These are phyloP conservation scores for Nemania sp. DNA, from an alignment of 2,329 filamentous ascomycete genomes.

Conservation along the genomic window DNA sequence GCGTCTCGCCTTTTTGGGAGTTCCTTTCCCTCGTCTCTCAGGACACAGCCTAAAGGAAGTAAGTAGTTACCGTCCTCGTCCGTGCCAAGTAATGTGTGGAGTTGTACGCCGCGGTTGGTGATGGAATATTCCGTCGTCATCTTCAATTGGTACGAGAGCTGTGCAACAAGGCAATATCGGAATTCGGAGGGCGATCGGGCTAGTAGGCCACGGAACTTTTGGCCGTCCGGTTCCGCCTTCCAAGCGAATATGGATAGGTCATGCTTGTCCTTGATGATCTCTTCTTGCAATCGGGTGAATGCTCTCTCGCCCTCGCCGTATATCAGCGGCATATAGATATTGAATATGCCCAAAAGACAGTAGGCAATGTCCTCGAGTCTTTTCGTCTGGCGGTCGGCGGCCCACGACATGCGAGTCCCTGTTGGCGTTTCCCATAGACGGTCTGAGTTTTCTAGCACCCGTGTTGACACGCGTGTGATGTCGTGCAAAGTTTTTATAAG, in stretches of 20 bases:
- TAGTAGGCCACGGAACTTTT: constrained; percentile 27
- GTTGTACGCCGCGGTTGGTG: constrained; percentile 27
- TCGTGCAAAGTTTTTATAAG: constrained; percentile 13
- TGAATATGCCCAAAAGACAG: constrained; percentile 31
- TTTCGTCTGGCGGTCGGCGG: constrained; percentile 23
- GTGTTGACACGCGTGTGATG: constrained; percentile 22
- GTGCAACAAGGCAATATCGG: constrained; percentile 12
- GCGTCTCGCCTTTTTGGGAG: neutral
- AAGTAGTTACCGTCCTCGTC: constrained; percentile 21
- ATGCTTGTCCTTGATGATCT: constrained; percentile 33
- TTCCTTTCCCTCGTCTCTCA: neutral
- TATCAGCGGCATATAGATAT: constrained; percentile 35
- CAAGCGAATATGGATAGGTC: constrained; percentile 35
- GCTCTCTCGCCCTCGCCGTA: constrained; percentile 32
- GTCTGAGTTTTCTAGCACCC: constrained; percentile 13
- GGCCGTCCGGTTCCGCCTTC: constrained; percentile 24
- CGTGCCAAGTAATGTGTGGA: constrained; percentile 24
- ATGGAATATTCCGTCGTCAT: constrained; percentile 30
- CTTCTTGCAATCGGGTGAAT: constrained; percentile 26
- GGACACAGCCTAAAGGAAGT: constrained; percentile 17
- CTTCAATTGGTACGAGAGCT: constrained; percentile 22
- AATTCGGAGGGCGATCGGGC: constrained; percentile 28
- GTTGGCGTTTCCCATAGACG: constrained; percentile 2
- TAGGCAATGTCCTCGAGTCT: constrained; percentile 33
- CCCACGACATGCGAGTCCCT: constrained; percentile 29